Base-by-base conservation (phyloP, 108 stramenopile species). In the Skeletonema marinoi region DNA sequence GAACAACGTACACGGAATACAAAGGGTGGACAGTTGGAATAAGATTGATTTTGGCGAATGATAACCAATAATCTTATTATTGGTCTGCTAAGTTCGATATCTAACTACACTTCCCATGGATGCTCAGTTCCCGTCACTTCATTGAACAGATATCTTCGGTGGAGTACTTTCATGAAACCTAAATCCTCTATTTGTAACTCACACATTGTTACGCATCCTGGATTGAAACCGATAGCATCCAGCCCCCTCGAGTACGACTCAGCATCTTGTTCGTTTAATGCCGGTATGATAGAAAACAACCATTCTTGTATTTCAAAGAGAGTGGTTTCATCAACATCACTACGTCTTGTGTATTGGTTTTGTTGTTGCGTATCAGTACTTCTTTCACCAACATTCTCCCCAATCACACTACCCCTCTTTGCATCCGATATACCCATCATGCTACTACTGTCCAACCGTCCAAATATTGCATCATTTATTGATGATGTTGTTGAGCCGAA, bases 91-190 rank as follows among this genome's bases (percentile, higher is more conserved):
- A 19, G 19, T 51, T 51, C n/a, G 8, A 10, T 2, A 9, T 2
- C 4, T n/a, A n/a, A n/a, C 54, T 56, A 56, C 5, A 56, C 54
- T 51, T 77, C 75, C 68, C 67, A 77, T 12, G 75, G 75, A 64
- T 77, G 75, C 5, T 77, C 75, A 21, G 51, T 19, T 36, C 76
- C 77, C 3, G 65, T 78, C 10, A 82, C 60, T 50, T 83, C 78
- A 17, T 83, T 74, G 31, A 64, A 78, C 14, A 83, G 36, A 73
- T 79, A 83, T 41, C 78, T 61, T 21, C 73, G 39, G 65, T 83
- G 82, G 14, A 83, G 60, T 0, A 75, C 54, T 67, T 79, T 83
- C 82, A 83, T 83, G 41, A 83, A 83, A 12, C 25, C 33, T 17
- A 83, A 41, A 75, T 83, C 82, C 32, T 83, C 82, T 3, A 41